These are phyloP conservation scores for Helotiales sp. DNA, from an alignment of 2,329 filamentous ascomycete species.

Conservation along the genomic window DNA sequence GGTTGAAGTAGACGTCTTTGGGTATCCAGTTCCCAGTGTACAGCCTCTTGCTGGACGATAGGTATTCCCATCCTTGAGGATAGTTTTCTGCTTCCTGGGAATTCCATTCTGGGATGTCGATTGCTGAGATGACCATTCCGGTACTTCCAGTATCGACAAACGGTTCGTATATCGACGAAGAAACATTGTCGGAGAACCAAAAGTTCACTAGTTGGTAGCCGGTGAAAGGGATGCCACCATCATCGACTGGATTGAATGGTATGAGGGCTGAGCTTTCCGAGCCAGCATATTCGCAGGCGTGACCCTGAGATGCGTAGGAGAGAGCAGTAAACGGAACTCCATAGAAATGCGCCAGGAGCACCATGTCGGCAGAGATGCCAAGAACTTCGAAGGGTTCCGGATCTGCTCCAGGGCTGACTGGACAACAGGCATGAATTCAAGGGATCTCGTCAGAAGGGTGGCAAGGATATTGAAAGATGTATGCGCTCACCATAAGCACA, in stretches of 20 bases:
- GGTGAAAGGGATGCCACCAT: background rate
- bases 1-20: constrained; percentile 3
- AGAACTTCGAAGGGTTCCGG: too few relatives aligned
- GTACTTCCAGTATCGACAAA: constrained; percentile 13
- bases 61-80: constrained; percentile 10
- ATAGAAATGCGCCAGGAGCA: background rate
- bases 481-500: too few relatives aligned
- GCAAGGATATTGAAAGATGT: too few relatives aligned
- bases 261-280: background rate
- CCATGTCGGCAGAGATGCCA: background rate
- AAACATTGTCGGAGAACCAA: background rate
- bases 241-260: background rate
- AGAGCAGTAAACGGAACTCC: background rate
- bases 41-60: constrained; percentile 10
- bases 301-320: background rate
- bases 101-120: constrained; percentile 4
- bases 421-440: too few relatives aligned
- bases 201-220: background rate
- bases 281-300: background rate
- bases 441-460: too few relatives aligned
- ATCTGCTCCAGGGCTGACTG: too few relatives aligned
- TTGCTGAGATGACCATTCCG: constrained; percentile 10
- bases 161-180: background rate
- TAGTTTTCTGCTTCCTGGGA: background rate
- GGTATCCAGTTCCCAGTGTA: constrained; percentile 14